Evolutionary conservation across 2,329 filamentous ascomycete species (phyloP).

Genomic region (Ophiosphaerella herpotricha): DNA sequence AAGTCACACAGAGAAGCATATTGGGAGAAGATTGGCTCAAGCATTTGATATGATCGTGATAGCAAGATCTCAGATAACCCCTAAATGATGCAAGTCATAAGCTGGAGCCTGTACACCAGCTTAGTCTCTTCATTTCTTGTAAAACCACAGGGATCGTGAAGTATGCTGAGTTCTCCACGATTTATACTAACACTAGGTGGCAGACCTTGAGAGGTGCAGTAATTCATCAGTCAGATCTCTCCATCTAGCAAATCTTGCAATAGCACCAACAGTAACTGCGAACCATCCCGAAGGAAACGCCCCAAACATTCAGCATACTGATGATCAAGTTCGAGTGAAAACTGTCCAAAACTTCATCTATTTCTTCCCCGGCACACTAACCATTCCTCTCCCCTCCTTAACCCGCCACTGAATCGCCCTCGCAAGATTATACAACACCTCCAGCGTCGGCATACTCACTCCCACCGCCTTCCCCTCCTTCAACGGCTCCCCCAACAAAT

Average conservation of each 20-base stretch:
- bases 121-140: too few species aligned
- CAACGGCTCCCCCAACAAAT: constrained; percentile 62
- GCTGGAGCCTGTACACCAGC: too few species aligned
- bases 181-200: background rate
- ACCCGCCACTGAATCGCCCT: constrained; percentile 56
- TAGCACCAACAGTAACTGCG: too few species aligned
- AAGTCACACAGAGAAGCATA: too few species aligned
- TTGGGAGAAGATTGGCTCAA: too few species aligned
- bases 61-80: too few species aligned
- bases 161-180: background rate
- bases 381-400: constrained; percentile 52
- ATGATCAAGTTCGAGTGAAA: too few species aligned
- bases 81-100: too few species aligned
- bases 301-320: too few species aligned
- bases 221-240: constrained; percentile 14
- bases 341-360: background rate
- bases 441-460: constrained; percentile 57
- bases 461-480: constrained; percentile 55
- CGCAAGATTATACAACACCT: constrained; percentile 55
- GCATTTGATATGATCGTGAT: too few species aligned
- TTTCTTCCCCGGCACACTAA: constrained; percentile 28
- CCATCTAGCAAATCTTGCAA: too few species aligned
- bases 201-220: constrained; percentile 43
- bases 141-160: background rate
- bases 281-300: too few species aligned